Evolutionary conservation across 192 early-diverging fungal species (phyloP), one percentile per base, ranked within the genome.

Genomic region (Kappamyces sp.): DNA sequence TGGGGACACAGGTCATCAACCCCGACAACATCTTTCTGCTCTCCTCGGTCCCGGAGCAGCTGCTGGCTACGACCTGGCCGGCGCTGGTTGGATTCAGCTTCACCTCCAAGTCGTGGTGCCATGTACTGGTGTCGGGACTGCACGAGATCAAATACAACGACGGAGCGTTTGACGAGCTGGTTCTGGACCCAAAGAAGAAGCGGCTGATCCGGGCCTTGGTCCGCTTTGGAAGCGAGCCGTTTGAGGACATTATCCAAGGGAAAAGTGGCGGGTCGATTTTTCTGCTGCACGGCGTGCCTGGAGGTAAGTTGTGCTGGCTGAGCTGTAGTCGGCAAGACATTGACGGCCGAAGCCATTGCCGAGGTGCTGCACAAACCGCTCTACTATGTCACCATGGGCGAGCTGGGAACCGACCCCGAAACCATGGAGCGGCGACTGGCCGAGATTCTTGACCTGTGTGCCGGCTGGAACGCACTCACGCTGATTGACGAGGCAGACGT

Each of bases 401-500:
- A 84, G 66, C 72, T 84, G 13, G 82, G 82, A 0, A 70, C 64
- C 32, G 74, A 68, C 10, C 76, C 74, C 3, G 72, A 83, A 48
- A 72, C 69, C 2, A 68, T 84, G 68, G 82, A 83, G 67, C 34
- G 39, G n/a, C 44, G 75, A 41, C 31, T 84, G 10, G 60, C 61
- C n/a, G 68, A 68, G 41, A 70, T 84, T 38, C 69, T 84, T 23
- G 77, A 77, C 2, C 64, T 82, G 9, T 76, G 75, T 51, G 66
- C 67, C 5, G 68, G 71, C 2, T 84, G 79, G 80, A 57, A 76
- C 63, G 81, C 81, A 4, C 49, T 83, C 6, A 62, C 72, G n/a
- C 47, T 82, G 31, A 71, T 83, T 55, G 79, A 83, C 52, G 78
- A 80, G 61, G 82, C 77, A 2, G 82, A 83, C 53, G 75, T 84